phyloP scores from a whole-genome alignment of 495 filamentous ascomycete genomes.

The Terfezia boudieri region DNA sequence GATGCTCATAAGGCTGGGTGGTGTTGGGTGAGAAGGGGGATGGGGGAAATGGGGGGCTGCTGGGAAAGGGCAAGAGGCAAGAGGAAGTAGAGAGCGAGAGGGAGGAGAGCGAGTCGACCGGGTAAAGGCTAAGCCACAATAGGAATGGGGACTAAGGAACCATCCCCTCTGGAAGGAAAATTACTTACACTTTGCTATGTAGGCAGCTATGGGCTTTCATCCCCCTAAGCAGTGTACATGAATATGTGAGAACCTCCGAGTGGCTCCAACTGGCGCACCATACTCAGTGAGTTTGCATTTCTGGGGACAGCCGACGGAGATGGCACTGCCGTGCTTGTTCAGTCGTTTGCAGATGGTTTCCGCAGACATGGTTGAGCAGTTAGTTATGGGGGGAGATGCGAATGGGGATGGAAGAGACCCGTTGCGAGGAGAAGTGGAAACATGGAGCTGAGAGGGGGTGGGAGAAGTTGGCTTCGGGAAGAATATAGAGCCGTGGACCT shows the following conservation, averaged over 20 bases:
- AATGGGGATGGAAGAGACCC: conserved; percentile 12
- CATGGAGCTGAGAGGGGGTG: too few relatives aligned
- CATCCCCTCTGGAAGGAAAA: conserved; percentile 1
- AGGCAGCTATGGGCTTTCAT: conserved; percentile 31
- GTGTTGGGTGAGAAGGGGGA: conserved; percentile 1
- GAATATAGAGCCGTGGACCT: not conserved
- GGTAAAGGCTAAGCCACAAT: not conserved
- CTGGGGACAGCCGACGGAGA: not conserved
- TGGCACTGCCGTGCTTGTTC: not conserved
- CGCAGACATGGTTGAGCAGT: not conserved
- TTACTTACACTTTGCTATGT: conserved; percentile 28
- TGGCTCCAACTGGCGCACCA: too few relatives aligned
- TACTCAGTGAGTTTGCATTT: too few relatives aligned
- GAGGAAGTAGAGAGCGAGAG: conserved; percentile 6
- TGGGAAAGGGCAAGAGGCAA: conserved; percentile 5
- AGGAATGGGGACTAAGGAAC: not conserved
- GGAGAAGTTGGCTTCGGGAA: too few relatives aligned
- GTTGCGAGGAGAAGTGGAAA: not conserved
- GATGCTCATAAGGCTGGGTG: not conserved
- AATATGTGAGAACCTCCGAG: too few relatives aligned
- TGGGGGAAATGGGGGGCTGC: conserved; percentile 8
- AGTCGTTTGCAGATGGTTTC: not conserved
- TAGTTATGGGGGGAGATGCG: conserved; percentile 28
- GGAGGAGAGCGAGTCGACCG: conserved; percentile 1
- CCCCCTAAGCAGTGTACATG: not conserved